Evolutionary conservation across 2,329 filamentous ascomycete genomes (phyloP).

Genomic region (Zarea fungicola): DNA sequence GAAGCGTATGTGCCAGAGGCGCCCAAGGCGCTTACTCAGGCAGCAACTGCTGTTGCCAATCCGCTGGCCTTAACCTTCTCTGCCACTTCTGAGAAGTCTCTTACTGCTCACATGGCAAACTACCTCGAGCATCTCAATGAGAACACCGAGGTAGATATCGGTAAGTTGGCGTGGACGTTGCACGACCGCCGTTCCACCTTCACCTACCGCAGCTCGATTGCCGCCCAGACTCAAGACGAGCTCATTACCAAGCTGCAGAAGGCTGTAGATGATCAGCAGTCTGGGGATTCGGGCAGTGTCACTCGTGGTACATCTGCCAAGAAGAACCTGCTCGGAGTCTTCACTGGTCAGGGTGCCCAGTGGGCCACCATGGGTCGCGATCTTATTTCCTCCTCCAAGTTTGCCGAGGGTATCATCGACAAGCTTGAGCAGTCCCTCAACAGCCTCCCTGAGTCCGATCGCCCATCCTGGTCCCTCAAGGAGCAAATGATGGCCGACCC

Average conservation of each 20-base stretch:
- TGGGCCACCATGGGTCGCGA: constrained; percentile 29
- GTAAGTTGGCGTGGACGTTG: constrained; percentile 18
- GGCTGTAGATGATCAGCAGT: constrained; percentile 16
- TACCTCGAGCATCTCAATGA: constrained; percentile 12
- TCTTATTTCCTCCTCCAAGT: constrained; percentile 18
- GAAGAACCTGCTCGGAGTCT: constrained; percentile 16
- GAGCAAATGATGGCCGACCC: constrained; percentile 20
- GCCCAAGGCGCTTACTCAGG: constrained; percentile 26
- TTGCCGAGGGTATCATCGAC: constrained; percentile 14
- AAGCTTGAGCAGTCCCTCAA: constrained; percentile 20
- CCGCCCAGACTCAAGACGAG: constrained; percentile 12
- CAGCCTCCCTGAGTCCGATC: constrained; percentile 18
- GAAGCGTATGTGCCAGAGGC: constrained; percentile 25
- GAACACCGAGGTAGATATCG: constrained; percentile 11
- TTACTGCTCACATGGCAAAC: constrained; percentile 7
- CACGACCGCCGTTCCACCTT: constrained; percentile 15
- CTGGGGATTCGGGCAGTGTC: constrained; percentile 9
- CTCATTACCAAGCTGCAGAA: constrained; percentile 13
- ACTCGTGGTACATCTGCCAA: constrained; percentile 10
- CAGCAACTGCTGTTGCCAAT: constrained; percentile 3
- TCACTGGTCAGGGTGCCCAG: constrained; percentile 32
- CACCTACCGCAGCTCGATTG: constrained; percentile 16
- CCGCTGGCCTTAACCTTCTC: constrained; percentile 12
- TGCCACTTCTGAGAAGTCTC: constrained; percentile 12
- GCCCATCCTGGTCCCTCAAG: constrained; percentile 23